A percentile compares a stretch with the other conserved stretches of the same genome.
Conservation (phyloP, 306 rosid species). For the Medicago lupulina region DNA sequence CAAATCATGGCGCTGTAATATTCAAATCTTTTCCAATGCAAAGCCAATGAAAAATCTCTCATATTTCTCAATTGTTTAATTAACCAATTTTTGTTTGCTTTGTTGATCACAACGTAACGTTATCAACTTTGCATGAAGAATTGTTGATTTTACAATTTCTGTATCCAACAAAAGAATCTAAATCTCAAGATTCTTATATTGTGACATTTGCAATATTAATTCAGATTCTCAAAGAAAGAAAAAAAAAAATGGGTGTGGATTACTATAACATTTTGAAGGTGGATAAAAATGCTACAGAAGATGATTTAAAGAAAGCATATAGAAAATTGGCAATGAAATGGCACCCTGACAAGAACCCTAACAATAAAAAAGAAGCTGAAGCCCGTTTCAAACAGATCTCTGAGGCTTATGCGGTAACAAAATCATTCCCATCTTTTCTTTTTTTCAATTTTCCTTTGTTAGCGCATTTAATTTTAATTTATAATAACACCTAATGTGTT, state of each 20-base stretch:
- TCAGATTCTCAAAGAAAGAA: neutral
- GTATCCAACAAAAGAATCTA: conserved; percentile 38
- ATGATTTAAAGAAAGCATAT: conserved; percentile 88
- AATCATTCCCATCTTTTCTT: conserved; percentile 3
- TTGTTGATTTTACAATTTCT: conserved; percentile 44
- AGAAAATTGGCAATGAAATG: conserved; percentile 96
- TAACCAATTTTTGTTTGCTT: conserved; percentile 5
- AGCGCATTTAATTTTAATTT: conserved; percentile 10
- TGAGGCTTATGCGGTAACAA: conserved; percentile 89
- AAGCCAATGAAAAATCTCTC: neutral
- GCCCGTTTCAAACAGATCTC: conserved; percentile 97
- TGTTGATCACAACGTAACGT: neutral
- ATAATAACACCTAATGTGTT: neutral
- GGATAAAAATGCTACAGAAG: conserved; percentile 74
- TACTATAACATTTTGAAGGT: conserved; percentile 85
- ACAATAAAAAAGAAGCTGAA: conserved; percentile 85
- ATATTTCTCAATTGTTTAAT: conserved; percentile 23
- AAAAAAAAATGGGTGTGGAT: conserved; percentile 78
- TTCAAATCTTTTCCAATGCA: conserved; percentile 7
- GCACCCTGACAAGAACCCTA: conserved; percentile 98
- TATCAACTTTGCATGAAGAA: conserved; percentile 37
- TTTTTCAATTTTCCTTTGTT: neutral
- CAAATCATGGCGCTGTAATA: neutral
- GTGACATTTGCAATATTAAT: conserved; percentile 25
- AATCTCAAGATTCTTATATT: conserved; percentile 45